These are phyloP conservation scores for Trichoderma cornu-damae DNA, from an alignment of 2,329 filamentous ascomycete species.

Conservation along the genomic window DNA sequence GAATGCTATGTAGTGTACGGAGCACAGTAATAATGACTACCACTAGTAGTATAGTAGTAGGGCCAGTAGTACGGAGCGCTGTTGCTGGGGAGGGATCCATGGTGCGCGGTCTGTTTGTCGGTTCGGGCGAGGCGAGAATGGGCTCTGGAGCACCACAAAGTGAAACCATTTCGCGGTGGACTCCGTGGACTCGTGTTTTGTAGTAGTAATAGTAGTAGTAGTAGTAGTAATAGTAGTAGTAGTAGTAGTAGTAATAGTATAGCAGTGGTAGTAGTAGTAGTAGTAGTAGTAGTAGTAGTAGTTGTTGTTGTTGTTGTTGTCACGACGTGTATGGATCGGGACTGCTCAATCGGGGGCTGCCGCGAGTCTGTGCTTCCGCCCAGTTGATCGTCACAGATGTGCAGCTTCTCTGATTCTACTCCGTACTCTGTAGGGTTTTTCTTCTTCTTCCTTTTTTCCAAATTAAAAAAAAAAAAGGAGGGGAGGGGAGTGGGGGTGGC, in stretches of 20 bases:
- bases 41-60: no score
- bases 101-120: neutral
- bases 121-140: neutral
- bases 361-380: neutral
- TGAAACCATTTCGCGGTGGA: neutral
- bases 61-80: no score
- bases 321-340: constrained; percentile 18
- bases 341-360: constrained; percentile 7
- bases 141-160: neutral
- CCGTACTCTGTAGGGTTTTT: no score
- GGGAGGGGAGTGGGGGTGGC: constrained; percentile 5
- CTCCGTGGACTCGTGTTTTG: neutral
- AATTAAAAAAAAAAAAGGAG: neutral
- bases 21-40: no score
- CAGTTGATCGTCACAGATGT: neutral
- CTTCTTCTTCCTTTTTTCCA: neutral
- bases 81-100: neutral
- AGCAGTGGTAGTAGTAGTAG: no score
- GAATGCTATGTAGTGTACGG: no score
- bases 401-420: neutral
- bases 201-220: no score
- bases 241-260: no score
- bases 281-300: no score
- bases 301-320: constrained; percentile 11
- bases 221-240: no score